Evolutionary conservation across 768 basidiomycete genomes (phyloP), one percentile per base, ranked within the genome.

Genomic region (Austroboletus eburneus): DNA sequence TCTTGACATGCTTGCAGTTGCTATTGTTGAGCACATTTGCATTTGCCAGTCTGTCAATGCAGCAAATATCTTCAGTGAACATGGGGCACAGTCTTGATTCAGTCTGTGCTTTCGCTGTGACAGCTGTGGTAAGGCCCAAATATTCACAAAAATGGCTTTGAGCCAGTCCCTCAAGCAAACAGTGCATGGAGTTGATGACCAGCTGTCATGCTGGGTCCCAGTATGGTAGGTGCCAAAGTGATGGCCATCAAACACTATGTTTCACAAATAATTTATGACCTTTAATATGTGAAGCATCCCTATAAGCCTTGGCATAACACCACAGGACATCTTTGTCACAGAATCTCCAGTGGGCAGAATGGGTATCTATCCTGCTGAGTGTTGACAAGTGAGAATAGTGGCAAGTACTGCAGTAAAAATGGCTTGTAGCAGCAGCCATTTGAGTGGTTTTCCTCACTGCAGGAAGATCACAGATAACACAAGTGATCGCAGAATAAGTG

Each of bases 121-220:
- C 13, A n/a, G 30, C 30, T 14, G 13, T 32, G 7, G 30, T 32
- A 13, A 32, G 30, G 9, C 30, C 30, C 30, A 32, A 23, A 21
- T 6, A 22, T 33, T 34, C 17, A 24, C 20, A 6, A 21, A 22
- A 33, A 12, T 33, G 12, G 32, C 27, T 4, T 14, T 32, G 30
- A 9, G 13, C 30, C 30, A 32, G 14, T 32, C 30, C 30, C 30
- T 32, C 30, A 32, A 46, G 20, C 6, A 57, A 20, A 38, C 45
- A 51, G 48, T 64, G 63, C 61, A 64, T 64, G 2, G 45, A 7
- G 27, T 64, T 49, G 4, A 59, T 48, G 3, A 61, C 53, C 2
- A 56, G 20, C 12, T 43, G 47, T 5, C n/a, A 4, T 23, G 52
- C 33, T 5, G 61, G 61, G 22, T 57, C 30, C 63, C 61, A 64